Conservation (phyloP, 1,284 basidiomycete genomes). For the Ganoderma multipileum region DNA sequence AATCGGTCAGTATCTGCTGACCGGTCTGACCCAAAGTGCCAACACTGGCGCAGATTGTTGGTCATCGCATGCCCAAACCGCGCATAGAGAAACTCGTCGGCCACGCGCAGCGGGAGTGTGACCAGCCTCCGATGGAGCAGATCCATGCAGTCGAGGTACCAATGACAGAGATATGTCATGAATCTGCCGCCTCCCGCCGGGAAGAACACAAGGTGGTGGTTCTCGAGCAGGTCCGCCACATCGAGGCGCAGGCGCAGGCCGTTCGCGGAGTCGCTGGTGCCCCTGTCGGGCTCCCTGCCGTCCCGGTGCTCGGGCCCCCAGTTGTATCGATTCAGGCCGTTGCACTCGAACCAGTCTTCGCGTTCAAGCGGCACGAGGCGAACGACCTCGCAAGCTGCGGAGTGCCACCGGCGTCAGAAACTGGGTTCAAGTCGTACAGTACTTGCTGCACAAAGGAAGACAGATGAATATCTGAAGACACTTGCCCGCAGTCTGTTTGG, state of each 20-base stretch:
- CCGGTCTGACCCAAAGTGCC: too few relatives aligned
- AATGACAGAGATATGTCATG: too few relatives aligned
- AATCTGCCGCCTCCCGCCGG: neutral
- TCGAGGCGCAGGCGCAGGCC: neutral
- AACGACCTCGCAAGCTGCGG: neutral
- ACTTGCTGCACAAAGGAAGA: too few relatives aligned
- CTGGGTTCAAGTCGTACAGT: too few relatives aligned
- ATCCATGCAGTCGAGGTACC: neutral
- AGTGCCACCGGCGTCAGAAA: too few relatives aligned
- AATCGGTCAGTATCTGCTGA: too few relatives aligned
- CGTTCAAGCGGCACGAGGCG: neutral
- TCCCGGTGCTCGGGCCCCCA: neutral
- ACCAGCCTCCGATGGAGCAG: neutral
- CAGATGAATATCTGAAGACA: too few relatives aligned
- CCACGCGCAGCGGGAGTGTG: neutral
- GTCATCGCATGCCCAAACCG: constrained; percentile 4
- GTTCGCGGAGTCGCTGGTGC: neutral
- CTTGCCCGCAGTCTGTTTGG: neutral
- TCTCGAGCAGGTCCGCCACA: neutral
- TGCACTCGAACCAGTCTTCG: neutral
- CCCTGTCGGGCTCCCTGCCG: too few relatives aligned
- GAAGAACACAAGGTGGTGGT: neutral
- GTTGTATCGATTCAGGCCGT: neutral
- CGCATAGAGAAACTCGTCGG: constrained; percentile 6
- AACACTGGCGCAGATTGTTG: neutral